These are phyloP conservation scores for Ampelomyces quisqualis DNA, from an alignment of 2,329 filamentous ascomycete genomes.

Conservation along the genomic window DNA sequence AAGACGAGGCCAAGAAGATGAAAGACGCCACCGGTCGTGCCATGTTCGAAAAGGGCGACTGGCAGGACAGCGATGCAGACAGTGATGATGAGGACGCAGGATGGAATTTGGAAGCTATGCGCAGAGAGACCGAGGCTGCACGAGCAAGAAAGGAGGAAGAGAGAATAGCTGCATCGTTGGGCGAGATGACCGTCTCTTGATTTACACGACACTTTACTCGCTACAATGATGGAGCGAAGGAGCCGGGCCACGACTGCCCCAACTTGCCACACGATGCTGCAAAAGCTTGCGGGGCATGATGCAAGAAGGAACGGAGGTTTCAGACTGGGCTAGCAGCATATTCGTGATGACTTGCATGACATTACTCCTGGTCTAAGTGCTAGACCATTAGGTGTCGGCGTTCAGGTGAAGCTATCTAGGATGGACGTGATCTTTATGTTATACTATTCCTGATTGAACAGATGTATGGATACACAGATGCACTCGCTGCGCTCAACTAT, in stretches of 20 bases:
- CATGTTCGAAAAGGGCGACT: conserved; percentile 95
- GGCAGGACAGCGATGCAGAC: conserved; percentile 64
- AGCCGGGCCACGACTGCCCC: conserved; percentile 9
- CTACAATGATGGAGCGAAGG: background rate
- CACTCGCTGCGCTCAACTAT: too few species aligned
- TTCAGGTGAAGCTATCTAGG: background rate
- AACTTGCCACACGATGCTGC: conserved; percentile 33
- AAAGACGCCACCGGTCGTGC: conserved; percentile 95
- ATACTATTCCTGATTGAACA: background rate
- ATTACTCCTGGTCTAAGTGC: conserved; percentile 7
- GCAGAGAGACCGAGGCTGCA: conserved; percentile 79
- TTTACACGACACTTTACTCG: background rate
- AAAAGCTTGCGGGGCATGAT: conserved; percentile 34
- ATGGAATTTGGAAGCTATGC: conserved; percentile 81
- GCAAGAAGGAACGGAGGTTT: background rate
- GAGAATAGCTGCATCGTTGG: conserved; percentile 45
- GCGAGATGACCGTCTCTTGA: conserved; percentile 25
- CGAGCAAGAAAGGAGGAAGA: conserved; percentile 78
- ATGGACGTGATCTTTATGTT: background rate
- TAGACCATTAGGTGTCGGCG: conserved; percentile 6
- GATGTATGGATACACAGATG: background rate
- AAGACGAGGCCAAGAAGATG: conserved; percentile 83
- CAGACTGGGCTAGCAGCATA: background rate
- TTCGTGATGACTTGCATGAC: conserved; percentile 1
- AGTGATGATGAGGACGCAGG: conserved; percentile 60